phyloP scores from a whole-genome alignment of 2,329 filamentous ascomycete genomes.

The Fusarium sp. region DNA sequence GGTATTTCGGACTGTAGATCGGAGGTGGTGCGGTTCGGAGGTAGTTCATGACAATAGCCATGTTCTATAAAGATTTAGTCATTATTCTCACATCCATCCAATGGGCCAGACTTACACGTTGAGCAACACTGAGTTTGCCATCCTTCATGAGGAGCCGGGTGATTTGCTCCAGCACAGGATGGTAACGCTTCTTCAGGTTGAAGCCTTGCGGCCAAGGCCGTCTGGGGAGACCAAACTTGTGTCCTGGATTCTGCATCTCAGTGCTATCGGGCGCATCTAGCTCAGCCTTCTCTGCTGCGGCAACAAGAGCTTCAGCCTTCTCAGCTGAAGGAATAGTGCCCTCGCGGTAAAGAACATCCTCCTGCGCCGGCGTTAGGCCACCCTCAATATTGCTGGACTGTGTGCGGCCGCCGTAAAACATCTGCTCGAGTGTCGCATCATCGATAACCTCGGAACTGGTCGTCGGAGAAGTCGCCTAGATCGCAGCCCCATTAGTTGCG shows the following conservation, averaged over 20 bases:
- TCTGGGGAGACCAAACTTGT: slow-evolving; percentile 82
- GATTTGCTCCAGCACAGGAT: slow-evolving; percentile 86
- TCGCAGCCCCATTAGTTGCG: slow-evolving; percentile 35
- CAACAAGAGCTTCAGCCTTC: slow-evolving; percentile 52
- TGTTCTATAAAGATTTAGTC: slow-evolving; percentile 70
- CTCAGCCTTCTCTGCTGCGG: slow-evolving; percentile 41
- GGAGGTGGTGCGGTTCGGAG: slow-evolving; percentile 89
- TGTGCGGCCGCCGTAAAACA: slow-evolving; percentile 55
- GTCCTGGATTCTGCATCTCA: slow-evolving; percentile 62
- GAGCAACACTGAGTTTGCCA: slow-evolving; percentile 90
- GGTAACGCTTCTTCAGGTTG: slow-evolving; percentile 85
- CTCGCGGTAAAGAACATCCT: slow-evolving; percentile 59
- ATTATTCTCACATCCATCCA: not conserved
- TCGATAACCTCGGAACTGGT: slow-evolving; percentile 47
- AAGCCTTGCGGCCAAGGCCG: slow-evolving; percentile 72
- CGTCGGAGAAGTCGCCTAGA: slow-evolving; percentile 32
- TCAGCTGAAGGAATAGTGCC: slow-evolving; percentile 57
- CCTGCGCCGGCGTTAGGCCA: slow-evolving; percentile 59
- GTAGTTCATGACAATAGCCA: slow-evolving; percentile 84
- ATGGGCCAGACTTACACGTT: slow-evolving; percentile 73
- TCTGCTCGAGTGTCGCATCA: slow-evolving; percentile 55
- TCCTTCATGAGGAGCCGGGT: slow-evolving; percentile 92
- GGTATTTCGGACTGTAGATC: slow-evolving; percentile 76
- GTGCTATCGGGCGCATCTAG: slow-evolving; percentile 31
- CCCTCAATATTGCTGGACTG: slow-evolving; percentile 50